Base-by-base conservation (phyloP, 768 basidiomycete genomes). In the Cystobasidium onofrii region DNA sequence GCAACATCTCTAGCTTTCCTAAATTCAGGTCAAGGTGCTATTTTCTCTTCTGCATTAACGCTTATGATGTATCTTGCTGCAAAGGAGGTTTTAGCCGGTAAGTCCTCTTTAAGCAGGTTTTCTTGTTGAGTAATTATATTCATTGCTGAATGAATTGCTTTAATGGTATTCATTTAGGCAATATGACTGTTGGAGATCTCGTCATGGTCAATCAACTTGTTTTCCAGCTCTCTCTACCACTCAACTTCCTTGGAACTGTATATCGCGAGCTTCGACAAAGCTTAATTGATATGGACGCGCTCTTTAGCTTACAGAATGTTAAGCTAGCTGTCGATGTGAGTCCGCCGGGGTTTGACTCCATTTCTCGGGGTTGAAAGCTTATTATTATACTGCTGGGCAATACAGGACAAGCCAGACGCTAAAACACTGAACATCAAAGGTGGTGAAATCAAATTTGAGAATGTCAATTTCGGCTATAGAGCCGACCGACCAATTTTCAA, bases 201-300 rank as follows among this genome's bases (percentile, higher is more conserved):
- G 96, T 99, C 77, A 98, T 99, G 95, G 90, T 96, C 77, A 99
- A 99, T 81, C 95, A 97, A 80, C 85, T 99, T 29, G 92, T 98
- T 39, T 99, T 99, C 84, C 96, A 99, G 79, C 84, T 99, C 0
- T 96, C 93, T 0, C 83, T 98, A 36, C 96, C 96, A 1, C 87
- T 99, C 75, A 98, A 98, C 82, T 99, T 99, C 83, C 83, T 99
- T 74, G 96, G 92, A 0, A 91, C 93, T 1, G 94, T 99, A 64
- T 99, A 99, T 79, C 91, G 96, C 61, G 96, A 99, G 80, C 87
- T 98, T 82, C 85, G 93, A 50, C 96, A 99, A 80, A 95, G 92
- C 80, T 82, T 99, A 50, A 85, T 99, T 60, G 96, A 99, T 81
- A 97, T 99, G 94, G 95, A 97, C 74, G 87, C 91, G 0, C 83